Conservation (phyloP, 2,329 filamentous ascomycete species). For the Bimuria novae-zelandiae region DNA sequence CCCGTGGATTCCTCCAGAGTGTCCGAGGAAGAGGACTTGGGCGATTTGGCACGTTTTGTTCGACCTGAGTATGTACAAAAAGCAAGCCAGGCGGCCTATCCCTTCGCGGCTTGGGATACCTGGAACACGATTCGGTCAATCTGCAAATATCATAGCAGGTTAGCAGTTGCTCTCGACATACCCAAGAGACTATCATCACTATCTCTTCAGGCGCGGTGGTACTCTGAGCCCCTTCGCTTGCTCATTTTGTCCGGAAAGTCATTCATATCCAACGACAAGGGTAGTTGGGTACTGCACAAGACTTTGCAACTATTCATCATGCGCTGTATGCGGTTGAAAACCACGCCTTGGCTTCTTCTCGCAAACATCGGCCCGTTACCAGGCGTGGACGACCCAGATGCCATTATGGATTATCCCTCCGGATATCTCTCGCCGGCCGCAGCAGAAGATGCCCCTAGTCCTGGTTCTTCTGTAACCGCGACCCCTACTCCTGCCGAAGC, state of each 20-base stretch:
- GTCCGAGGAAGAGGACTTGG: constrained; percentile 57
- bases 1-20: constrained; percentile 76
- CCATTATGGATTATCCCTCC: constrained; percentile 43
- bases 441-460: constrained; percentile 45
- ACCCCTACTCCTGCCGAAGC: constrained; percentile 73
- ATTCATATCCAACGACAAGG: constrained; percentile 63
- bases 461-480: constrained; percentile 24
- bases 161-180: constrained; percentile 71
- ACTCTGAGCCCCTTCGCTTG: constrained; percentile 64
- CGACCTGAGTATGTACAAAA: constrained; percentile 39
- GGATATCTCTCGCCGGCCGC: constrained; percentile 49
- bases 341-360: constrained; percentile 64
- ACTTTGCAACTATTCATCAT: constrained; percentile 62
- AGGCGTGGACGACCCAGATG: constrained; percentile 49
- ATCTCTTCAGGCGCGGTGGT: constrained; percentile 64
- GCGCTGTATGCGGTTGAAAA: constrained; percentile 61
- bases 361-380: constrained; percentile 62
- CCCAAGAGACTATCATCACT: constrained; percentile 63
- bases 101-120: constrained; percentile 86
- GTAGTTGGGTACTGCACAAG: constrained; percentile 63
- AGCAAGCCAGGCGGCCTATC: constrained; percentile 57
- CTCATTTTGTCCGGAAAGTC: constrained; percentile 57
- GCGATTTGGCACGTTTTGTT: constrained; percentile 58
- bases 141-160: constrained; percentile 80
- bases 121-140: constrained; percentile 87